Evolutionary conservation across 1,284 basidiomycete genomes (phyloP).

Genomic region (Ceratobasidium sp.): DNA sequence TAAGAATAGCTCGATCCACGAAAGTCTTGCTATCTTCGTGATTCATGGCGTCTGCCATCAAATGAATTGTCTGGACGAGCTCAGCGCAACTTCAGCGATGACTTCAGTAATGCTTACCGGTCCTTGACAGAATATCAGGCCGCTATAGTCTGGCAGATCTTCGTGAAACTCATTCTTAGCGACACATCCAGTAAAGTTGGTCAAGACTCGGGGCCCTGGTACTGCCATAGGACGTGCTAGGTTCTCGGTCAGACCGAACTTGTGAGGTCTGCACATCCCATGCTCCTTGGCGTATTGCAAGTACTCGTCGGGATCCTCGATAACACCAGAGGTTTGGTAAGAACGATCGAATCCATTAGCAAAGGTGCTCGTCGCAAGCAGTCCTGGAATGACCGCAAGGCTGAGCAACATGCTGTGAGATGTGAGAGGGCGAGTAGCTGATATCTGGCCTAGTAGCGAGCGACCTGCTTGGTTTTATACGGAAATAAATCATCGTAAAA

Average conservation of each 20-base stretch:
- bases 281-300: not conserved
- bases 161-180: slow-evolving; percentile 17
- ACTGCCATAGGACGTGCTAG: not conserved
- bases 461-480: not conserved
- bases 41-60: slow-evolving; percentile 3
- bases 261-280: slow-evolving; percentile 14
- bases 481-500: not conserved
- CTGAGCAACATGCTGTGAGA: slow-evolving; percentile 1
- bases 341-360: not conserved
- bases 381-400: not conserved
- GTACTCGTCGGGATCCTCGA: not conserved
- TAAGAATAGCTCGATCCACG: slow-evolving; percentile 3
- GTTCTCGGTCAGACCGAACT: not conserved
- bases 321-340: not conserved
- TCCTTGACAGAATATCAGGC: slow-evolving; percentile 3
- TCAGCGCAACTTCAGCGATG: not conserved
- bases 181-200: not conserved
- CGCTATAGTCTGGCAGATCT: not conserved
- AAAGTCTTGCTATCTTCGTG: slow-evolving; percentile 16
- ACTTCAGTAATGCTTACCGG: not conserved
- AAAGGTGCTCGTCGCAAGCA: not conserved
- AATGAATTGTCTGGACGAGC: not conserved
- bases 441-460: not conserved
- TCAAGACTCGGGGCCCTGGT: not conserved
- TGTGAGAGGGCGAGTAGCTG: not conserved